Percentiles rank a stretch among this genome's conserved stretches.
Conservation (phyloP, 1,284 basidiomycete species). For the Sanguinoderma infundibulare region DNA sequence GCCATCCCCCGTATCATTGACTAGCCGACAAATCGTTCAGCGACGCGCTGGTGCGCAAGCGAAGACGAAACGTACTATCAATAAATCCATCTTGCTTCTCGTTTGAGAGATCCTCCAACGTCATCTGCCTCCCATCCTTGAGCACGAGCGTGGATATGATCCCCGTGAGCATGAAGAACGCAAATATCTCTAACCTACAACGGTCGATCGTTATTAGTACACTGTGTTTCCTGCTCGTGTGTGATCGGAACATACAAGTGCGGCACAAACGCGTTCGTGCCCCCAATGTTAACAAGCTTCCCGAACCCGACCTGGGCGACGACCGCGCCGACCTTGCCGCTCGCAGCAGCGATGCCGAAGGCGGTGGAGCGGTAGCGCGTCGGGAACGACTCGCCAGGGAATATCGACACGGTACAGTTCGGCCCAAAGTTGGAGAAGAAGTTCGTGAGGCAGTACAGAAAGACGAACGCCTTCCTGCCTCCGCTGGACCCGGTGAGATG, state of each 20-base stretch:
- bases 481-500: conserved; percentile 59
- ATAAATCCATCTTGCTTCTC: conserved; percentile 73
- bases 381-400: conserved; percentile 88
- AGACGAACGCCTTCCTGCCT: conserved; percentile 70
- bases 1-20: too few relatives aligned
- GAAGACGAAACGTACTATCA: conserved; percentile 3
- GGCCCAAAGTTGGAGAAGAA: conserved; percentile 83
- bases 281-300: conserved; percentile 70
- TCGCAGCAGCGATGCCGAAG: conserved; percentile 86
- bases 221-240: too few relatives aligned
- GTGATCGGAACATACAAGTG: conserved; percentile 55
- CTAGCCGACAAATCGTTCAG: too few relatives aligned
- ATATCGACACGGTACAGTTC: conserved; percentile 82
- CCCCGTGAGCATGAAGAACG: conserved; percentile 82
- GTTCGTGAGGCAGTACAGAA: conserved; percentile 78
- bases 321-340: conserved; percentile 85
- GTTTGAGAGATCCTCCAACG: conserved; percentile 74
- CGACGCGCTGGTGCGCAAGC: too few relatives aligned
- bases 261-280: conserved; percentile 60
- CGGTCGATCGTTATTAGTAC: conserved; percentile 14
- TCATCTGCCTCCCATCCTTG: conserved; percentile 73
- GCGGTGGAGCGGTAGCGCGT: conserved; percentile 85
- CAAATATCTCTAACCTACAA: conserved; percentile 67
- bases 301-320: conserved; percentile 83
- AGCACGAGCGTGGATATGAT: conserved; percentile 77